Conservation (phyloP, 108 stramenopile genomes). For the Parietichytrium sp. region DNA sequence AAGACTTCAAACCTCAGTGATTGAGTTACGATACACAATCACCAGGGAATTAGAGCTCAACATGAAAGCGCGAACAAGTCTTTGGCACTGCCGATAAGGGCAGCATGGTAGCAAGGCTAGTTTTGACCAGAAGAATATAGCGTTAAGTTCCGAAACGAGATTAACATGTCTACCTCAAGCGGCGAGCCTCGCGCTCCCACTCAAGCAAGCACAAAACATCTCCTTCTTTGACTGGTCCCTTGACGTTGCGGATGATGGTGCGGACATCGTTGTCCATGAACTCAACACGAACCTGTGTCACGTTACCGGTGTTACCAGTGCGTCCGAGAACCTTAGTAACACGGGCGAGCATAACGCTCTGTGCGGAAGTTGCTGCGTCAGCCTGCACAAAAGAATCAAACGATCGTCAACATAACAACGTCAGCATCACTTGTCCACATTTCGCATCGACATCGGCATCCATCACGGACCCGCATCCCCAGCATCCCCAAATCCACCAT, state of each 20-base stretch:
- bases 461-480: no score
- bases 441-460: no score
- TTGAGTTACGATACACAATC: no score
- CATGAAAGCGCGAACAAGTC: no score
- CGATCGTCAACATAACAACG: background rate
- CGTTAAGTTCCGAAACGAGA: no score
- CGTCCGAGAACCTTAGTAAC: slow-evolving; percentile 95
- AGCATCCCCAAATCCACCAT: no score
- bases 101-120: no score
- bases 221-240: slow-evolving; percentile 98
- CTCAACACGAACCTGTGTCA: slow-evolving; percentile 99
- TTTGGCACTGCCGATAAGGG: no score
- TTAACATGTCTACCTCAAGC: slow-evolving; percentile 94
- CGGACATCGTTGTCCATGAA: slow-evolving; percentile 94
- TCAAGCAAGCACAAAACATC: slow-evolving; percentile 97
- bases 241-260: slow-evolving; percentile 97
- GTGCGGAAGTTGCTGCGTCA: slow-evolving; percentile 21
- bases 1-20: no score
- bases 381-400: slow-evolving; percentile 2
- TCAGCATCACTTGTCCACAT: no score
- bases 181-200: slow-evolving; percentile 99
- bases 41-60: no score
- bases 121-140: no score
- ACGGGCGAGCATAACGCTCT: slow-evolving; percentile 39
- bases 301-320: slow-evolving; percentile 99